A percentile compares a stretch with the other conserved stretches of the same genome.
Evolutionary conservation across 208 protist genomes (phyloP).

Genomic region (Acanthamoeba lenticulata): DNA sequence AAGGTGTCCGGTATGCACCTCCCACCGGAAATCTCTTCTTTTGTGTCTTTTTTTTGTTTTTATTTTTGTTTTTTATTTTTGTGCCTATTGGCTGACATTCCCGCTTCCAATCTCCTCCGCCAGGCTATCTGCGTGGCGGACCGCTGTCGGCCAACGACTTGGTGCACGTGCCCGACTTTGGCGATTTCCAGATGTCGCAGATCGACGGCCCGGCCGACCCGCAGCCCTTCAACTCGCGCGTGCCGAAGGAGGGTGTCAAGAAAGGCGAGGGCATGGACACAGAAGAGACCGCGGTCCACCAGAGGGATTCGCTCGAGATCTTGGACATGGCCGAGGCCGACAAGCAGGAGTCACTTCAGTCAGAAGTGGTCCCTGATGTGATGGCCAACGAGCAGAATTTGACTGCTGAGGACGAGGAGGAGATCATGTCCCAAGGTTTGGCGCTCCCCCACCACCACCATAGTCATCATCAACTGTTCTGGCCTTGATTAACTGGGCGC

Average conservation of each 20-base stretch:
- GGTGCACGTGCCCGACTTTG: conserved; percentile 71
- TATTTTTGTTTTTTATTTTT: no score
- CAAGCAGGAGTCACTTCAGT: conserved; percentile 71
- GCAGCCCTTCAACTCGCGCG: conserved; percentile 9
- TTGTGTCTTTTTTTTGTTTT: no score
- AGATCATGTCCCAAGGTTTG: conserved; percentile 63
- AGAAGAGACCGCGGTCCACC: neutral
- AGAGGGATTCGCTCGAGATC: conserved; percentile 21
- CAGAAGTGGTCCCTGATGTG: conserved; percentile 65
- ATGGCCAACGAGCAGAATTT: conserved; percentile 70
- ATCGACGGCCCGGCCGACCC: conserved; percentile 62
- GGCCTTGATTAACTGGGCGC: neutral
- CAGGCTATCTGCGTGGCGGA: conserved; percentile 62
- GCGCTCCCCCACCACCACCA: no score
- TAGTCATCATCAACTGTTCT: neutral
- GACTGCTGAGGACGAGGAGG: conserved; percentile 57
- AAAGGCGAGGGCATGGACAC: conserved; percentile 40
- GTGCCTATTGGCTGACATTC: no score
- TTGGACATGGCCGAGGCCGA: conserved; percentile 61
- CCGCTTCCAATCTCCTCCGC: neutral
- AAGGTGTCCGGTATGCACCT: conserved; percentile 55
- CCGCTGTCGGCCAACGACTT: conserved; percentile 66
- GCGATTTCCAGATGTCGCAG: conserved; percentile 68
- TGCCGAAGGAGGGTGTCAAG: conserved; percentile 27
- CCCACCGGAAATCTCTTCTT: neutral